These are phyloP conservation scores for Kodamaea plutei DNA, from an alignment of 1,139 yeast genomes.

Conservation along the genomic window DNA sequence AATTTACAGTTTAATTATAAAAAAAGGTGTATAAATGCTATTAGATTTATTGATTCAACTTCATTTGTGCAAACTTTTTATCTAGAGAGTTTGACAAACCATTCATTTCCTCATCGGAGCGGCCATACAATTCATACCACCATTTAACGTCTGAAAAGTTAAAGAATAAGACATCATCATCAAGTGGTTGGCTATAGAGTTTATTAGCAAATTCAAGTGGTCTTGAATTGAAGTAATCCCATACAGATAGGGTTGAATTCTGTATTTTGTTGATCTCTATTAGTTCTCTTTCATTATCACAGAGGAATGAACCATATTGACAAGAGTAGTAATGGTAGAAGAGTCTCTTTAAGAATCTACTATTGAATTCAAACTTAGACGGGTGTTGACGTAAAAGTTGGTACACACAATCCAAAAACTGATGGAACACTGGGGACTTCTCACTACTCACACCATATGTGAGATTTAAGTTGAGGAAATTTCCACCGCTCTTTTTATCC, in stretches of 20 bases:
- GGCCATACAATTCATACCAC: slow-evolving; percentile 85
- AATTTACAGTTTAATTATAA: no score
- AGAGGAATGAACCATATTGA: slow-evolving; percentile 88
- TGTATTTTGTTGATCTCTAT: slow-evolving; percentile 30
- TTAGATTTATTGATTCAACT: no score
- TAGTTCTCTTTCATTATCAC: slow-evolving; percentile 66
- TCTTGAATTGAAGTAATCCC: slow-evolving; percentile 90
- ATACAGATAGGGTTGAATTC: slow-evolving; percentile 67
- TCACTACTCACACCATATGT: slow-evolving; percentile 40
- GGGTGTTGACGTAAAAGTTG: slow-evolving; percentile 76
- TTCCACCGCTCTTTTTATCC: slow-evolving; percentile 12
- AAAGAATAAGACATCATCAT: slow-evolving; percentile 55
- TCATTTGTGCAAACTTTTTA: slow-evolving; percentile 40
- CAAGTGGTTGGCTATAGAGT: slow-evolving; percentile 38
- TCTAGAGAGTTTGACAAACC: slow-evolving; percentile 46
- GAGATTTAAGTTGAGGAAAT: slow-evolving; percentile 15
- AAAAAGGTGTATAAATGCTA: no score
- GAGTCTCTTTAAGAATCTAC: slow-evolving; percentile 76
- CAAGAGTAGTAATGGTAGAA: slow-evolving; percentile 89
- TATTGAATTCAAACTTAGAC: slow-evolving; percentile 75
- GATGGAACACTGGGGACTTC: slow-evolving; percentile 89
- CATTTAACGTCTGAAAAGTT: slow-evolving; percentile 67
- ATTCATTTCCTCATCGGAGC: slow-evolving; percentile 80
- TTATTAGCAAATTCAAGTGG: slow-evolving; percentile 64
- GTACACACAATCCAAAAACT: slow-evolving; percentile 84